Base-by-base conservation (phyloP, 331 rosid genomes). In the Telfairia occidentalis region DNA sequence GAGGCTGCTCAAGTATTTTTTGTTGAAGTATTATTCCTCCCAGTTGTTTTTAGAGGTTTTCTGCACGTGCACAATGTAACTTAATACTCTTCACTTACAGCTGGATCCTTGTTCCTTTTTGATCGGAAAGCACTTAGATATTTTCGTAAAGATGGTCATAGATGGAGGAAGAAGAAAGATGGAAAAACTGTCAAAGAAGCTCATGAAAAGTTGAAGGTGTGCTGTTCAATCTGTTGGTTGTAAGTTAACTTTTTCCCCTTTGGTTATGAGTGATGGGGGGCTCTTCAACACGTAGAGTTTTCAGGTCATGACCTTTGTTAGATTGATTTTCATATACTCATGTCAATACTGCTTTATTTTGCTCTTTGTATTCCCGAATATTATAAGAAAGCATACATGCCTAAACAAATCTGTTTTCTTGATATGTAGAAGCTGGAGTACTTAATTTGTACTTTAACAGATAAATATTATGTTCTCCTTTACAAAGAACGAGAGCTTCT, bases 141-240 rank as follows among this genome's bases (percentile, higher is more conserved):
- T 79, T 91, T 89, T 87, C 92, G 92, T 78, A 89, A 87, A 80
- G 95, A 90, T 77, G 95, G 97, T 80, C 90, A 90, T 61, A 67
- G 86, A 69, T 90, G 97, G 97, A 85, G 90, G 84, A 91, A 91
- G 86, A 91, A 89, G 78, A 89, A 86, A 78, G 97, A 89, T 77
- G 97, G 97, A 60, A 89, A 86, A 77, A 84, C 97, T 49, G 84
- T 90, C 50, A 89, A 82, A 87, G 96, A 90, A 87, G 92, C 94
- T 38, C 94, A 89, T 81, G 96, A 90, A 86, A 88, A 89, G 90
- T 84, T 90, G 89, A 90, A 90, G 94, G 96, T 89, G 89, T 88
- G 92, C 89, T 82, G 88, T 90, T 85, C 74, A 67, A 67, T 87
- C 78, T 90, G 48, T 84, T 88, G 78, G 85, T 90, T 70, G 89